A percentile compares a stretch with the other conserved stretches of the same genome.
Conservation (phyloP, 2,329 filamentous ascomycete genomes). For the Verticillium nubilum region DNA sequence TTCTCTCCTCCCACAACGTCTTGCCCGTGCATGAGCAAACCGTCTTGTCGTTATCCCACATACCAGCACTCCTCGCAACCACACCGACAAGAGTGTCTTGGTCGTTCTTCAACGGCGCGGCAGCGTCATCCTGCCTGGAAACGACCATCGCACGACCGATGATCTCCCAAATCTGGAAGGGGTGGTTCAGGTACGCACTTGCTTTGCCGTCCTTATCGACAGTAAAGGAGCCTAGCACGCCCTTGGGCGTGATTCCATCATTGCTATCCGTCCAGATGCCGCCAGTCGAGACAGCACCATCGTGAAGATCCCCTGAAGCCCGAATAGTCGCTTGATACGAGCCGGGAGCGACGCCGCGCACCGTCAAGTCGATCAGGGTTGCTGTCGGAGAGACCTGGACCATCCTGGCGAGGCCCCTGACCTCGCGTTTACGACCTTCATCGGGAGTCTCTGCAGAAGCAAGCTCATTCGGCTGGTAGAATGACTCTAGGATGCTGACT, state of each 20-base stretch:
- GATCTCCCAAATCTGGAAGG: slow-evolving; percentile 89
- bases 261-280: slow-evolving; percentile 65
- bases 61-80: slow-evolving; percentile 90
- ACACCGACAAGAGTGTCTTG: slow-evolving; percentile 85
- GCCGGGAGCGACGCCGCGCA: slow-evolving; percentile 76
- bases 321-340: slow-evolving; percentile 80
- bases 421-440: slow-evolving; percentile 45
- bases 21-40: slow-evolving; percentile 97
- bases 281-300: slow-evolving; percentile 77
- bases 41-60: slow-evolving; percentile 98
- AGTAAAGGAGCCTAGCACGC: slow-evolving; percentile 66
- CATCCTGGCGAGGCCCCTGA: slow-evolving; percentile 86
- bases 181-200: slow-evolving; percentile 72
- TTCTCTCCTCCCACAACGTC: slow-evolving; percentile 95
- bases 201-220: slow-evolving; percentile 73
- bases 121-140: slow-evolving; percentile 57
- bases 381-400: slow-evolving; percentile 77
- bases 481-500: slow-evolving; percentile 93
- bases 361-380: slow-evolving; percentile 81
- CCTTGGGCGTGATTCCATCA: slow-evolving; percentile 36
- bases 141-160: slow-evolving; percentile 92
- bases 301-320: slow-evolving; percentile 79
- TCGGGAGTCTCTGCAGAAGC: slow-evolving; percentile 28
- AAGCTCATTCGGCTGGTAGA: slow-evolving; percentile 47
- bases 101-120: slow-evolving; percentile 58